Percentiles rank a stretch among this genome's conserved stretches.
These are phyloP conservation scores for Arthrobotrys sphaeroides DNA, from an alignment of 2,329 filamentous ascomycete species.

Conservation along the genomic window DNA sequence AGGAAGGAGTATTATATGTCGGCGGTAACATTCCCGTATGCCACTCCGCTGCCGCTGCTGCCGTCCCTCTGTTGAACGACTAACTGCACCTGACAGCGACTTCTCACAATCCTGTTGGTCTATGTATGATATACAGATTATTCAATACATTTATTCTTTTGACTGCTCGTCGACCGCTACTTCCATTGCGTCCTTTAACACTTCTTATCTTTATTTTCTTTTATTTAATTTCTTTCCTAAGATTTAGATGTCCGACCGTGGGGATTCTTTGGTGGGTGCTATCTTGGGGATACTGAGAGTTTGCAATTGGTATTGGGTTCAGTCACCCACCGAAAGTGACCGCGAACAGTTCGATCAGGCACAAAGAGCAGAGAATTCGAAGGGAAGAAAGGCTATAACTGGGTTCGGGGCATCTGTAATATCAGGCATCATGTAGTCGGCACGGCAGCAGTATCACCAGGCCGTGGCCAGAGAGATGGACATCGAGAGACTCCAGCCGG, in stretches of 20 bases:
- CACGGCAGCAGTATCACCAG: not conserved
- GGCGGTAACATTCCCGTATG: conserved; percentile 21
- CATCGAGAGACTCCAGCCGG: not conserved
- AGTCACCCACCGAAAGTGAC: not conserved
- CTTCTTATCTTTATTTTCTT: not conserved
- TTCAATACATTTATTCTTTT: conserved; percentile 50
- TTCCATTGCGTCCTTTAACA: conserved; percentile 11
- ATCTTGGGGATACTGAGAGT: not conserved
- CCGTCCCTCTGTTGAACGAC: conserved; percentile 1
- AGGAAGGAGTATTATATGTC: not conserved
- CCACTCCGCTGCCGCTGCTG: conserved; percentile 12
- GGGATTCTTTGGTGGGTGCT: not conserved
- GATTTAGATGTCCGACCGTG: conserved; percentile 19
- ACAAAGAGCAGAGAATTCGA: no score
- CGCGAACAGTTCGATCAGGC: no score
- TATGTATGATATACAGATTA: conserved; percentile 52
- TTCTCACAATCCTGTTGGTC: conserved; percentile 24
- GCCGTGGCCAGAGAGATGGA: not conserved
- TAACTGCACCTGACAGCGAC: conserved; percentile 22
- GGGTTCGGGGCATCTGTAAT: not conserved
- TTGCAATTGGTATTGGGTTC: not conserved
- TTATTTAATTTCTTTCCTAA: not conserved
- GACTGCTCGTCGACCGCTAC: not conserved
- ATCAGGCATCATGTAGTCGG: not conserved
- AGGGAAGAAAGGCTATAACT: not conserved